Base-by-base conservation (phyloP, 2,329 filamentous ascomycete genomes). In the Pseudogymnoascus destructans region DNA sequence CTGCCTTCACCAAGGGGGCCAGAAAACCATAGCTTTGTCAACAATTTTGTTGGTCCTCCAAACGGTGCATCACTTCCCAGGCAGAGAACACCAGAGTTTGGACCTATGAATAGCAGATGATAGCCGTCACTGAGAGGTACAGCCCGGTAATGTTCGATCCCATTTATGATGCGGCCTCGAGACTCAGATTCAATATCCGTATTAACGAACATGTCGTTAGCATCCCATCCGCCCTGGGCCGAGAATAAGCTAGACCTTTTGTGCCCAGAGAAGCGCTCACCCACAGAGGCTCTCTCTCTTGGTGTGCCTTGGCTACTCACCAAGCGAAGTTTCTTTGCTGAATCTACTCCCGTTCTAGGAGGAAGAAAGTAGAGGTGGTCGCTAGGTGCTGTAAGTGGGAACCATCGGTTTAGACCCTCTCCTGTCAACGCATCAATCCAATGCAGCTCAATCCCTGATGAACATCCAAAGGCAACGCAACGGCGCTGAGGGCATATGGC, bases 391-490 rank as follows among this genome's bases (percentile, higher is more conserved):
- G 74, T 74, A 8, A 81, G 71, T 1, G 78, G 77, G 63, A 82
- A 81, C 77, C 75, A 80, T 57, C 78, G 72, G 62, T 74, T 77
- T 36, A 80, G 65, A 60, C 78, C 75, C 60, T 77, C 73, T 10
- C 72, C 69, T 3, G 73, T 75, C 57, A 74, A 63, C 59, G 70
- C 73, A 67, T 77, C 73, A 57, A 75, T 70, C 66, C 80, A 86
- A 65, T 84, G 81, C 36, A 86, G 70, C 65, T 86, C 82, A 57
- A 86, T 79, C 1, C 82, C 79, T 6, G 76, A 73, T 10, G 77
- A 75, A 62, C 80, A 84, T 11, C 83, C 83, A 70, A 85, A 86
- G 7, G 81, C 82, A 32, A 85, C 79, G 63, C 81, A 85, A 56
- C 77, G 75, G 49, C 80, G 75, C 59, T 82, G 79, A n/a, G 82